These are phyloP conservation scores for Phytophthora hibernalis DNA, from an alignment of 352 stramenopile genomes.

Conservation along the genomic window DNA sequence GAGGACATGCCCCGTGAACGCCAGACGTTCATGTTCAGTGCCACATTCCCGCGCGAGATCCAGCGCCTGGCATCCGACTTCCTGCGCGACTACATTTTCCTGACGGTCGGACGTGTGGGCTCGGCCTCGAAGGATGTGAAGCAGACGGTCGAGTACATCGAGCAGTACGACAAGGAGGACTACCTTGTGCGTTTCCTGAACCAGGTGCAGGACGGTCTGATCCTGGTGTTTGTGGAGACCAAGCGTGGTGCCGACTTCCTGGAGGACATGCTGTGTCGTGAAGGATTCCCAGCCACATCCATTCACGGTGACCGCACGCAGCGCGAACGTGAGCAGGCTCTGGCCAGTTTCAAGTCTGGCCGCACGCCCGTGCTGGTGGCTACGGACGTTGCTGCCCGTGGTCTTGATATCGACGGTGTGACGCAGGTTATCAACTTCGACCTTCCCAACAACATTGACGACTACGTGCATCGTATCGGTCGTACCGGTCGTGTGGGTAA, in stretches of 20 bases:
- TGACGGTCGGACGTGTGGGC: slow-evolving; percentile 98
- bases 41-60: slow-evolving; percentile 98
- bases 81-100: slow-evolving; percentile 99
- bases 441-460: slow-evolving; percentile 98
- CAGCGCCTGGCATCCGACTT: slow-evolving; percentile 97
- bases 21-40: slow-evolving; percentile 99
- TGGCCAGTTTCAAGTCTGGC: slow-evolving; percentile 94
- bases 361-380: slow-evolving; percentile 95
- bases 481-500: slow-evolving; percentile 99
- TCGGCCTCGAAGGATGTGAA: slow-evolving; percentile 98
- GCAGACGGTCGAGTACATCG: slow-evolving; percentile 97
- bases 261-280: slow-evolving; percentile 94
- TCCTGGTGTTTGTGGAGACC: slow-evolving; percentile 99
- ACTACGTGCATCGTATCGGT: slow-evolving; percentile 99
- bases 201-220: slow-evolving; percentile 89
- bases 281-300: slow-evolving; percentile 92
- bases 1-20: slow-evolving; percentile 97
- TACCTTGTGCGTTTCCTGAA: slow-evolving; percentile 97
- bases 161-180: slow-evolving; percentile 97
- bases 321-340: slow-evolving; percentile 93
- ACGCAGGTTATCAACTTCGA: slow-evolving; percentile 98
- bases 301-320: slow-evolving; percentile 99
- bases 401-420: slow-evolving; percentile 99
- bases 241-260: slow-evolving; percentile 97
- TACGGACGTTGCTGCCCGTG: slow-evolving; percentile 98